These are phyloP conservation scores for Litchi chinensis DNA, from an alignment of 345 rosid species.

Conservation along the genomic window DNA sequence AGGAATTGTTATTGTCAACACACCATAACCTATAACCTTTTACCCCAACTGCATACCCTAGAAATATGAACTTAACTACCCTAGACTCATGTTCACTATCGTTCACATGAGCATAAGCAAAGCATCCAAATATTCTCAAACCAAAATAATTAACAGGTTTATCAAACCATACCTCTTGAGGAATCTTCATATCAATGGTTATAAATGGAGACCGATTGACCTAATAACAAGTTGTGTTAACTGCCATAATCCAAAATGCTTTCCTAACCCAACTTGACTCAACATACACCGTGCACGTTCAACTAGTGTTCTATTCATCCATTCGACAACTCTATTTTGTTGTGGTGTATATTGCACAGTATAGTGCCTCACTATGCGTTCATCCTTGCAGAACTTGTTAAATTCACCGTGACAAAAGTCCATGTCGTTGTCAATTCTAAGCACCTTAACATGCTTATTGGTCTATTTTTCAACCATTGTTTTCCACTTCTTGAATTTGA, in stretches of 20 bases:
- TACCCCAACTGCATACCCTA: not conserved
- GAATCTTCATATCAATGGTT: not conserved
- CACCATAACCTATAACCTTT: too few relatives aligned
- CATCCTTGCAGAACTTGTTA: not conserved
- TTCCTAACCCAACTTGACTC: not conserved
- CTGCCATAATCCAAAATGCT: not conserved
- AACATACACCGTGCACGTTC: conserved; percentile 5
- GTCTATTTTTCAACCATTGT: not conserved
- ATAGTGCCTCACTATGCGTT: not conserved
- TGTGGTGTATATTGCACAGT: too few relatives aligned
- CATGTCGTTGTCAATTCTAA: not conserved
- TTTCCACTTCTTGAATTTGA: conserved; percentile 3
- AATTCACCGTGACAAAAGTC: not conserved
- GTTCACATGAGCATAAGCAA: not conserved
- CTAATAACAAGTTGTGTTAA: not conserved
- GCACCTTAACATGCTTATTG: not conserved
- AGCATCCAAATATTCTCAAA: not conserved
- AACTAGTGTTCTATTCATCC: not conserved
- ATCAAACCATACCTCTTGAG: not conserved
- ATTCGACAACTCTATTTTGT: not conserved
- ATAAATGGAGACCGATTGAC: not conserved
- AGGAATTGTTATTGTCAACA: too few relatives aligned
- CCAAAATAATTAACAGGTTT: not conserved
- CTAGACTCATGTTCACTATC: too few relatives aligned
- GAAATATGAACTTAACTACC: too few relatives aligned